Percentiles rank a stretch among this genome's conserved stretches.
Evolutionary conservation across 257 asterid species (phyloP).

Genomic region (Apocynum venetum): DNA sequence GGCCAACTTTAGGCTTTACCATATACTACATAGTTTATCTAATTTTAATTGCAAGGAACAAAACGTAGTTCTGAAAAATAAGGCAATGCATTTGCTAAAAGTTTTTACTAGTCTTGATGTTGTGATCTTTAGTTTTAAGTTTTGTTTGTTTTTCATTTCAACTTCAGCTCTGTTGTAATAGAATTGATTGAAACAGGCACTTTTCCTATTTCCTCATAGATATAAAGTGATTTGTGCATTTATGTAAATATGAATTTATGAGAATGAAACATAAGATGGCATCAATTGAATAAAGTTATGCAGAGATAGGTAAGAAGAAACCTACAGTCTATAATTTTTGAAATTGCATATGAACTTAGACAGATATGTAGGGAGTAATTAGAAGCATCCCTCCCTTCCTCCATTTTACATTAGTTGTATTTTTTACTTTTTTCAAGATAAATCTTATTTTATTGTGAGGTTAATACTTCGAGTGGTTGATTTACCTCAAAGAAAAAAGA

Average conservation of each 20-base stretch:
- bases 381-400: background rate
- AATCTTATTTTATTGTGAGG: background rate
- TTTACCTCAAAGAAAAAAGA: background rate
- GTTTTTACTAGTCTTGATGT: background rate
- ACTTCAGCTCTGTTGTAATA: background rate
- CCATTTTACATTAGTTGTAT: background rate
- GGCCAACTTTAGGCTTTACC: background rate
- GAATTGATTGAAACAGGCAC: background rate
- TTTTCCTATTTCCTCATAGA: background rate
- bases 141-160: no score
- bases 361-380: background rate
- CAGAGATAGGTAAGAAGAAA: background rate
- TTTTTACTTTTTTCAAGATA: background rate
- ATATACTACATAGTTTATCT: background rate
- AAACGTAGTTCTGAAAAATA: background rate
- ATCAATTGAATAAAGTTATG: background rate
- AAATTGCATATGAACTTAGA: background rate
- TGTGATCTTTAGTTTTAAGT: background rate
- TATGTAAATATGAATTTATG: background rate
- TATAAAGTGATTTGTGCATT: background rate
- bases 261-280: background rate
- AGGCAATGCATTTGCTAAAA: background rate
- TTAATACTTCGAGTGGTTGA: background rate
- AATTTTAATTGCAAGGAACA: background rate
- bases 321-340: background rate